Percentiles rank a stretch among this genome's conserved stretches.
Evolutionary conservation across 2,329 filamentous ascomycete genomes (phyloP).

Genomic region (Bipolaris bicolor): DNA sequence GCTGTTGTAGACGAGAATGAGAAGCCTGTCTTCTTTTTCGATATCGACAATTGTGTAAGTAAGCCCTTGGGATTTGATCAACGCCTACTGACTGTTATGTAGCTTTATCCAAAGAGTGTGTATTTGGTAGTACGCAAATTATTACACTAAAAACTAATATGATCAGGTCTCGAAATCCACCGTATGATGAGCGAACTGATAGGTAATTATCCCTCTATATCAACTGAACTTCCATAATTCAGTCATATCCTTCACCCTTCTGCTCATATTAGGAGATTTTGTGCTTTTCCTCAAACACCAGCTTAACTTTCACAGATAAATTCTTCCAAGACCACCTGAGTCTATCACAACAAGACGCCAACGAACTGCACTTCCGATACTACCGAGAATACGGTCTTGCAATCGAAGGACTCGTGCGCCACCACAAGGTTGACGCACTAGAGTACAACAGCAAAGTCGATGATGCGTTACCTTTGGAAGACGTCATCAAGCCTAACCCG

Average conservation of each 20-base stretch:
- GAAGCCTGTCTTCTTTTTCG: slow-evolving; percentile 74
- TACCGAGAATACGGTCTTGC: slow-evolving; percentile 97
- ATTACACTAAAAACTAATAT: slow-evolving; percentile 19
- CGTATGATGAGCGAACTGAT: slow-evolving; percentile 89
- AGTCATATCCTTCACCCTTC: not conserved
- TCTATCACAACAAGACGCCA: slow-evolving; percentile 78
- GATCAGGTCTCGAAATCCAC: slow-evolving; percentile 75
- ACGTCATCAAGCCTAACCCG: slow-evolving; percentile 79
- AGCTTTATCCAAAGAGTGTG: slow-evolving; percentile 85
- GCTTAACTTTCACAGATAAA: slow-evolving; percentile 52
- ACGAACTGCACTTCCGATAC: slow-evolving; percentile 85
- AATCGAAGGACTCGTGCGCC: slow-evolving; percentile 89
- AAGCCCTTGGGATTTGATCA: not conserved
- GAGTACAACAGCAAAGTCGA: slow-evolving; percentile 96
- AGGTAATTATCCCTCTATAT: slow-evolving; percentile 47
- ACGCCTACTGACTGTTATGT: slow-evolving; percentile 9
- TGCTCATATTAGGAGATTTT: not conserved
- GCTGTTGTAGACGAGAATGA: slow-evolving; percentile 37
- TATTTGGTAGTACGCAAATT: slow-evolving; percentile 3
- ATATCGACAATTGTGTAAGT: slow-evolving; percentile 93
- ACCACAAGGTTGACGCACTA: slow-evolving; percentile 93
- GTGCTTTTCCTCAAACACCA: not conserved
- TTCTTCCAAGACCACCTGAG: slow-evolving; percentile 74
- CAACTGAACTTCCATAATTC: not conserved
- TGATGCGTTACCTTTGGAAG: slow-evolving; percentile 87